Base-by-base conservation (phyloP, 2,329 filamentous ascomycete genomes). In the Cladosporium oxysporum region DNA sequence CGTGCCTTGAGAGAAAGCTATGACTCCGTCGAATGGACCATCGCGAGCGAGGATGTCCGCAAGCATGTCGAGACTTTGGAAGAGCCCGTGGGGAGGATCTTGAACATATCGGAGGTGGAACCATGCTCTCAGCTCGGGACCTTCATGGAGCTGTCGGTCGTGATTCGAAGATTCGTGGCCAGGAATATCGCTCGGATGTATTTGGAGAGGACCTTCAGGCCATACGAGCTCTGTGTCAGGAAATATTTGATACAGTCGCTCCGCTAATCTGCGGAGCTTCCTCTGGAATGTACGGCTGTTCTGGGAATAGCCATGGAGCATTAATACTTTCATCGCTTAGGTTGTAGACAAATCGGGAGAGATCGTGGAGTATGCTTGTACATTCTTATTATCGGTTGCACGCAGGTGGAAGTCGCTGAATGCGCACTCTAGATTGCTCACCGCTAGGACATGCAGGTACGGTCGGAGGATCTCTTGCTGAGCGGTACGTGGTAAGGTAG, bases 261-360 rank as follows among this genome's bases (percentile, higher is more conserved):
- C 97, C 72, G 93, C 88, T 1, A 97, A 83, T 12, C 92, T 92
- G 77, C 92, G 91, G 55, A 92, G 96, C 82, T 97, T 97, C 77
- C 90, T 87, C 76, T 88, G 90, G 85, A 97, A 97, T 69, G 93
- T 83, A 4, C 89, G 79, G 4, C 93, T 93, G 31, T 91, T 96
- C 83, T 98, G 94, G 8, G 94, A 97, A 85, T 89, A 97, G 78
- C 94, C 91, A n/a, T 63, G 61, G 50, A 63, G 61, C 61, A 63
- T 57, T 26, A 63, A 47, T 21, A 63, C 33, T 47, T 29, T 63
- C 61, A 63, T 63, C 18, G 55, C 55, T 58, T 58, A 58, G 55
- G 55, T 37, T 35, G 29, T 33, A 26, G 55, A n/a, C 12, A 12
- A 28, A 58, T 23, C 14, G 55, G 23, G 16, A 23, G 33, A 18